Evolutionary conservation across 2,329 filamentous ascomycete genomes (phyloP).

Genomic region (Pyricularia grisea): DNA sequence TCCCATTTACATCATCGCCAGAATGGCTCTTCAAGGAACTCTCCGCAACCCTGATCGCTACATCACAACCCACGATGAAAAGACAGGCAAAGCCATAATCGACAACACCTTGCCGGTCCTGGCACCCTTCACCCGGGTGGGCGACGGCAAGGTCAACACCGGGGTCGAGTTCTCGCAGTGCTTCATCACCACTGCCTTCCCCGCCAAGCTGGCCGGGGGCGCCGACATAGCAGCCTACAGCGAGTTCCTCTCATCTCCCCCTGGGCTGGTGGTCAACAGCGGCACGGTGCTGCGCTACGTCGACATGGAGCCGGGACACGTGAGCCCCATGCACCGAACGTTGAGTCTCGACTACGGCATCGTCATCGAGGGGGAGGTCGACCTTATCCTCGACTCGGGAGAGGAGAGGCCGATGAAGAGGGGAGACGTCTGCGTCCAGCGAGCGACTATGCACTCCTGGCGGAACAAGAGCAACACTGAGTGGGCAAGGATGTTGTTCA

Average conservation of each 20-base stretch:
- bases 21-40: constrained; percentile 17
- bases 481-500: constrained; percentile 35
- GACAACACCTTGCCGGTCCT: constrained; percentile 6
- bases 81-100: constrained; percentile 10
- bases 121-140: constrained; percentile 7
- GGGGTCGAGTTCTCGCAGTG: constrained; percentile 8
- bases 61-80: constrained; percentile 12
- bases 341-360: constrained; percentile 22
- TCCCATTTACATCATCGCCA: not conserved
- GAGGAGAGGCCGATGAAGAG: constrained; percentile 27
- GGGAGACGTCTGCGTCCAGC: constrained; percentile 35
- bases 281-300: constrained; percentile 12
- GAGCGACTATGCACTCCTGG: constrained; percentile 35
- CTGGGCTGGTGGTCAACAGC: constrained; percentile 9
- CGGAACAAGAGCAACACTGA: constrained; percentile 28
- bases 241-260: constrained; percentile 4
- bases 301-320: constrained; percentile 10
- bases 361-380: constrained; percentile 33
- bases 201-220: constrained; percentile 6
- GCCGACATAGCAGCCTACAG: constrained; percentile 9
- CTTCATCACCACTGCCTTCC: constrained; percentile 9
- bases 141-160: not conserved
- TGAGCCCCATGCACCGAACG: constrained; percentile 12
- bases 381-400: constrained; percentile 33
- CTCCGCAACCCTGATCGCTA: constrained; percentile 16